Conservation (phyloP, 2,329 filamentous ascomycete species). For the Sarocladium oryzae region DNA sequence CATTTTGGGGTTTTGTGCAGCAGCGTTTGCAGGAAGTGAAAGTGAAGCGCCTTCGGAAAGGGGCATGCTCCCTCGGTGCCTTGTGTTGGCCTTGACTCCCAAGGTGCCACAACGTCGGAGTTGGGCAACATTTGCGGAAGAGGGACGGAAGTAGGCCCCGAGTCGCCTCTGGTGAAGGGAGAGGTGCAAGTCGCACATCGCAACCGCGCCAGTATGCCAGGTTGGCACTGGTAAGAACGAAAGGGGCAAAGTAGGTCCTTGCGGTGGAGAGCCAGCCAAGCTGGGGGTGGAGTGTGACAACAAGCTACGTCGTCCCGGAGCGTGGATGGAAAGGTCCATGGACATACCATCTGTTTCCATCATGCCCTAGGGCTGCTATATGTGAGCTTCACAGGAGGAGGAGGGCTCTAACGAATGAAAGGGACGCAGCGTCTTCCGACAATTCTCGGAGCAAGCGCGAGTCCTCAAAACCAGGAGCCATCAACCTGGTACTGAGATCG, state of each 20-base stretch:
- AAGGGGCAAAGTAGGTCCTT: not conserved
- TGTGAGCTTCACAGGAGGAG: too few species aligned
- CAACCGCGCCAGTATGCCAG: not conserved
- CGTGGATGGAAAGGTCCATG: not conserved
- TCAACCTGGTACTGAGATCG: not conserved
- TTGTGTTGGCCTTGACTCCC: slow-evolving; percentile 5
- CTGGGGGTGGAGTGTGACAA: slow-evolving; percentile 3
- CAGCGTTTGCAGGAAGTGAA: not conserved
- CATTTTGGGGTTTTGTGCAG: not conserved
- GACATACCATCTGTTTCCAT: not conserved
- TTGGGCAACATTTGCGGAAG: slow-evolving; percentile 6
- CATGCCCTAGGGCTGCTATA: too few species aligned
- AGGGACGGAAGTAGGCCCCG: not conserved
- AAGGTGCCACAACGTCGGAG: slow-evolving; percentile 1
- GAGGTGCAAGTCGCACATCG: slow-evolving; percentile 3
- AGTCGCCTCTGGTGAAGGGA: not conserved
- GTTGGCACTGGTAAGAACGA: not conserved
- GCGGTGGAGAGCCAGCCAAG: not conserved
- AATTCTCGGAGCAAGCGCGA: not conserved
- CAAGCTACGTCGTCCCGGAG: not conserved
- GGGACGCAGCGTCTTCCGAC: not conserved
- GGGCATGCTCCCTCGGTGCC: not conserved
- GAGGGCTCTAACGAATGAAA: not conserved
- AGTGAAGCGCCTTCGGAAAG: not conserved
- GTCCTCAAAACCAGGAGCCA: not conserved